A percentile compares a stretch with the other conserved stretches of the same genome.
Conservation (phyloP, 345 rosid species). For the Eucalyptus marginata region DNA sequence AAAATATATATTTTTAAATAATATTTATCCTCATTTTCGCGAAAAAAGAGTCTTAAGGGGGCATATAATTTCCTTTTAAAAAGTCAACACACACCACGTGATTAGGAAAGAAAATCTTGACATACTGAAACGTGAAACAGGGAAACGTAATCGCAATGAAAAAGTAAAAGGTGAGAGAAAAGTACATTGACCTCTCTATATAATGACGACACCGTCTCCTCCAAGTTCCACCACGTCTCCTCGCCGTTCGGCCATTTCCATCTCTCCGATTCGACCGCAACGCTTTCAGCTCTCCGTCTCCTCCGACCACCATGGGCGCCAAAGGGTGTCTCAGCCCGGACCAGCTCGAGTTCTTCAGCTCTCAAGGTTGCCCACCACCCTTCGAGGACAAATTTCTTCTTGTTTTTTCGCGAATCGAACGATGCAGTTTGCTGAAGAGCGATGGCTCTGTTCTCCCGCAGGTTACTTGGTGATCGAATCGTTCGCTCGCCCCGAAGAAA, state of each 20-base stretch:
- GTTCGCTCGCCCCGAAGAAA: conserved; percentile 53
- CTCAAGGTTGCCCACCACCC: conserved; percentile 26
- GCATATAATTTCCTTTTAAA: too few relatives aligned
- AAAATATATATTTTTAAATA: neutral
- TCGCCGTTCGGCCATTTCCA: neutral
- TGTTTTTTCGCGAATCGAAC: neutral
- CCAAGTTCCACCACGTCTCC: neutral
- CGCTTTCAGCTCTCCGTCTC: neutral
- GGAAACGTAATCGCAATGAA: neutral
- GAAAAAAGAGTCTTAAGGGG: too few relatives aligned
- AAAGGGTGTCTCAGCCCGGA: conserved; percentile 39
- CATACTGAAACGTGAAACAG: too few relatives aligned
- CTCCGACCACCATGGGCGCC: conserved; percentile 31
- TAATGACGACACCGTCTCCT: neutral
- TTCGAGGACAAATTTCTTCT: neutral
- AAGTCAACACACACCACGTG: too few relatives aligned
- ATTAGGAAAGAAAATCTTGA: too few relatives aligned
- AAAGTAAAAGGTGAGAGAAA: neutral
- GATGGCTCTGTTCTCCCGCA: neutral
- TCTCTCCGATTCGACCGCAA: neutral
- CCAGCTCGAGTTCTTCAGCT: conserved; percentile 45
- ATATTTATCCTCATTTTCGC: too few relatives aligned
- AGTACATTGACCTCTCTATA: neutral
- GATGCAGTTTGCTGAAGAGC: neutral
- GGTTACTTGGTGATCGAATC: conserved; percentile 80